Evolutionary conservation across 495 filamentous ascomycete species (phyloP).

Genomic region (Choiromyces venosus): DNA sequence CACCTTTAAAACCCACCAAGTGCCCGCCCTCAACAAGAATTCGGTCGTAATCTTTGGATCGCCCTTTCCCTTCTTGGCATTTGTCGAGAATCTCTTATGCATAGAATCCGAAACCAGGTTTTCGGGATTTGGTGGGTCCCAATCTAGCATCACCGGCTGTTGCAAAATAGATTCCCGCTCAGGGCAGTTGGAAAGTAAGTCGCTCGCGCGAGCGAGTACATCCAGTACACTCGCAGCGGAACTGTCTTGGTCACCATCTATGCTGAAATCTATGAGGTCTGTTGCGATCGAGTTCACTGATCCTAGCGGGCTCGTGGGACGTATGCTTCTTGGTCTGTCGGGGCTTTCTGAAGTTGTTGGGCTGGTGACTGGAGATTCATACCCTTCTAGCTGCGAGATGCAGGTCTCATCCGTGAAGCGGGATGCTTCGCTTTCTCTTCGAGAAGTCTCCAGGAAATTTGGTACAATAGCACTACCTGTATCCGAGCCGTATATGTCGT

Average conservation of each 20-base stretch:
- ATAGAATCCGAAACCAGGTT: background rate
- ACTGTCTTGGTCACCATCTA: background rate
- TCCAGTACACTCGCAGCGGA: background rate
- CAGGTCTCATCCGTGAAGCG: background rate
- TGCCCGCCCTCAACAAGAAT: constrained; percentile 45
- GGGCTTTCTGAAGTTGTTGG: background rate
- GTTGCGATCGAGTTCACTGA: background rate
- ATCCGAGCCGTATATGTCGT: background rate
- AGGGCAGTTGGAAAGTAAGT: background rate
- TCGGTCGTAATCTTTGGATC: background rate
- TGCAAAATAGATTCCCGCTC: background rate
- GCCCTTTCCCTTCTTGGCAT: background rate
- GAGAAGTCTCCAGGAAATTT: background rate
- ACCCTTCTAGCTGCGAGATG: background rate
- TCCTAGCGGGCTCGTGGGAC: background rate
- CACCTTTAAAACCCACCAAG: constrained; percentile 51
- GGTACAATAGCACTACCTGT: too few species aligned
- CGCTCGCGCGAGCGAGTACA: background rate
- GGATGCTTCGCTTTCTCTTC: background rate
- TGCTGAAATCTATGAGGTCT: background rate
- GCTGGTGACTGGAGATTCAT: background rate
- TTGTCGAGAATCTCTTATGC: background rate
- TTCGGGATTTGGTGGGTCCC: background rate
- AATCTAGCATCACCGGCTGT: background rate
- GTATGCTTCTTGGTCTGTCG: background rate